Conservation (phyloP, 208 protist species). For the Angomonas ambiguus region DNA sequence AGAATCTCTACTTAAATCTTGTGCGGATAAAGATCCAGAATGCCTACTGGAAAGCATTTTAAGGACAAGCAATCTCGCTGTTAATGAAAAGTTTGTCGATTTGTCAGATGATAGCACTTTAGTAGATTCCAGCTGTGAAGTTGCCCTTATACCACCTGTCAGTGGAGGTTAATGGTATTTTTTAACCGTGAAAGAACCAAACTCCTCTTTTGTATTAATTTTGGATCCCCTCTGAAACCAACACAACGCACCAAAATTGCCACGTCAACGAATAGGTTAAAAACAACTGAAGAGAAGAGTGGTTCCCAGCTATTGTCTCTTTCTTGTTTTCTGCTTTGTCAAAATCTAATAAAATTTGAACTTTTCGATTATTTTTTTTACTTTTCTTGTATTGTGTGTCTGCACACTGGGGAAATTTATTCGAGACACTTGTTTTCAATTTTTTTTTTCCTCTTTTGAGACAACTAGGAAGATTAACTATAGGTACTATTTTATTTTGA, state of each 20-base stretch:
- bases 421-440: not conserved
- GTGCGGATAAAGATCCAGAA: too few species aligned
- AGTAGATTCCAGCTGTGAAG: too few species aligned
- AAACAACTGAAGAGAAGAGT: too few species aligned
- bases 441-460: slow-evolving; percentile 5
- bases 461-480: not conserved
- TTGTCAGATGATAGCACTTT: too few species aligned
- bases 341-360: not conserved
- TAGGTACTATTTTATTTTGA: too few species aligned
- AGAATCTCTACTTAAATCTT: not conserved
- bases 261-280: too few species aligned
- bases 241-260: too few species aligned
- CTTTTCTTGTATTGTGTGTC: too few species aligned
- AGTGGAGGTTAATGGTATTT: not conserved
- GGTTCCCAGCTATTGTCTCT: not conserved
- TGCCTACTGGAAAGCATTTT: too few species aligned
- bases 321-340: not conserved
- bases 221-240: too few species aligned
- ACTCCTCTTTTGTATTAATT: too few species aligned
- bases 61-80: not conserved
- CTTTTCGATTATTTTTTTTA: not conserved
- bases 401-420: not conserved
- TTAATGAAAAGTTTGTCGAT: not conserved
- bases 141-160: not conserved
- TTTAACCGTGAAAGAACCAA: too few species aligned